These are phyloP conservation scores for Backusella psychrophila DNA, from an alignment of 192 early-diverging fungal genomes.

Conservation along the genomic window DNA sequence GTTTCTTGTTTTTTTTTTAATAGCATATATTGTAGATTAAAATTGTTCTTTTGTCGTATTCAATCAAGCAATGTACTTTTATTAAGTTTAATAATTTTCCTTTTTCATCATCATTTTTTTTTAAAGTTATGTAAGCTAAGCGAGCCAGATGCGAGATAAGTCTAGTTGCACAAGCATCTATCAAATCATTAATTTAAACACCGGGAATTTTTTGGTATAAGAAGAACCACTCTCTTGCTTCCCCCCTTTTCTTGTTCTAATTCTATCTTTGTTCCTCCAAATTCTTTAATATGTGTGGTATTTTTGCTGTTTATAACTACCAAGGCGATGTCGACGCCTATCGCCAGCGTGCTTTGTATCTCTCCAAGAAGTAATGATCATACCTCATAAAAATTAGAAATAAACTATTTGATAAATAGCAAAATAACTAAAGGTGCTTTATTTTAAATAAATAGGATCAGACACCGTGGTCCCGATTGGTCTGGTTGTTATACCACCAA, in stretches of 20 bases:
- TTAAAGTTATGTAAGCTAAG: not conserved
- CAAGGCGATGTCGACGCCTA: constrained; percentile 71
- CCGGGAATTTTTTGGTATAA: not conserved
- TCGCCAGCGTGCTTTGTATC: constrained; percentile 78
- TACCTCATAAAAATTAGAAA: not conserved
- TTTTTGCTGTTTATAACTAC: constrained; percentile 93
- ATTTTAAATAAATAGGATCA: constrained; percentile 53
- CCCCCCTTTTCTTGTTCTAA: not conserved
- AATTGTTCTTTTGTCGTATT: not conserved
- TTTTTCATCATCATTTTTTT: not conserved
- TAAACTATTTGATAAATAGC: not conserved
- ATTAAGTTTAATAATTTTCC: not conserved
- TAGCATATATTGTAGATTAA: not conserved
- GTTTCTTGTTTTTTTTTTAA: not conserved
- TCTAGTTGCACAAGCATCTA: not conserved
- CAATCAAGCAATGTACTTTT: not conserved
- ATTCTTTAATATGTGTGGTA: constrained; percentile 85
- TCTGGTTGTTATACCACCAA: constrained; percentile 78
- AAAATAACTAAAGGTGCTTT: not conserved
- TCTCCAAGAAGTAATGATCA: constrained; percentile 78
- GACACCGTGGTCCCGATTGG: constrained; percentile 99
- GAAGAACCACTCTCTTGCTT: not conserved
- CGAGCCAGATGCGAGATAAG: not conserved
- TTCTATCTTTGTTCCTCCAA: not conserved
- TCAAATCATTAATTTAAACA: constrained; percentile 6